A percentile compares a stretch with the other conserved stretches of the same genome.
phyloP scores from a whole-genome alignment of 345 rosid species.

The Brassica nigra region DNA sequence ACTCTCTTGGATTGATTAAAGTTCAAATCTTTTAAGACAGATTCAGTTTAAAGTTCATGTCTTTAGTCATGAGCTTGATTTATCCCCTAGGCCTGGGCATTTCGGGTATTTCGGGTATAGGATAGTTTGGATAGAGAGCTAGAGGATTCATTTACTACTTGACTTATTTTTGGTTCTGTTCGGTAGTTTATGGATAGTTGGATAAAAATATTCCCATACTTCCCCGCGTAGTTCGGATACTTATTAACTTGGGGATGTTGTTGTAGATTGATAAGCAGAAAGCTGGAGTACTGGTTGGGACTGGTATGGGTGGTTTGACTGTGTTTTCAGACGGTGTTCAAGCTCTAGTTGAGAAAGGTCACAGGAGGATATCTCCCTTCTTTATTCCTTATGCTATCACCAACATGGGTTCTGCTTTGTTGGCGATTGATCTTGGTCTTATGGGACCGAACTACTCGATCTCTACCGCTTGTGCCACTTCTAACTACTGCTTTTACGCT shows the following conservation, averaged over 20 bases:
- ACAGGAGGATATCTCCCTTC: constrained; percentile 86
- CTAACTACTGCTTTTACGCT: constrained; percentile 95
- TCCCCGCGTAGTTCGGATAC: no score
- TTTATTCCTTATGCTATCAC: constrained; percentile 91
- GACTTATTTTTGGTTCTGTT: no score
- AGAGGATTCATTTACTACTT: no score
- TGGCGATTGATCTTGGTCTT: constrained; percentile 92
- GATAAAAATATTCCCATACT: no score
- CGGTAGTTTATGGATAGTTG: no score
- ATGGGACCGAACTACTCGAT: constrained; percentile 99
- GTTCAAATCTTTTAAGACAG: not conserved
- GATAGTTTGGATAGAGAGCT: no score
- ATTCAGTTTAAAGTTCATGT: not conserved
- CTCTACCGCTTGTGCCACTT: constrained; percentile 98
- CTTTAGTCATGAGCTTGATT: not conserved
- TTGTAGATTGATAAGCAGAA: constrained; percentile 72
- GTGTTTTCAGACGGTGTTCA: constrained; percentile 88
- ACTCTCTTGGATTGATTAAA: not conserved
- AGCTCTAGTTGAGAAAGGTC: constrained; percentile 81
- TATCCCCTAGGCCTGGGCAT: not conserved
- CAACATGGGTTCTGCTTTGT: constrained; percentile 95
- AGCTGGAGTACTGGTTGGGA: constrained; percentile 96
- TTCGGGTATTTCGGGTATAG: no score
- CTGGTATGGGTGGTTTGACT: constrained; percentile 97
- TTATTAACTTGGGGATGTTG: no score